phyloP scores from a whole-genome alignment of 371 early-diverging fungal genomes.

The Rhizopus arrhizus region DNA sequence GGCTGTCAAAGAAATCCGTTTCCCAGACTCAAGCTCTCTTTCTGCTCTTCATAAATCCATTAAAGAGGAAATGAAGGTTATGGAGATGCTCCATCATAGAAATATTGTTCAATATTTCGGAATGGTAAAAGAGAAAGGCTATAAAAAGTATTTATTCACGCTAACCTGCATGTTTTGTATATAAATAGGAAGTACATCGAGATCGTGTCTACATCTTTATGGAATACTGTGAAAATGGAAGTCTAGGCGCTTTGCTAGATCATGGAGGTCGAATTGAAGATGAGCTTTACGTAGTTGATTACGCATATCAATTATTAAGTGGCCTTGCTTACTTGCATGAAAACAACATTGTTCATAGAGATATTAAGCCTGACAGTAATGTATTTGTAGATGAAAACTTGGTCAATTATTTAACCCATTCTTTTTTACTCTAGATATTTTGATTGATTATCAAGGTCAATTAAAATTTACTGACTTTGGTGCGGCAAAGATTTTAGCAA shows the following conservation, averaged over 20 bases:
- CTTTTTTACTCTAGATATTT: constrained; percentile 55
- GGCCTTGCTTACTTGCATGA: constrained; percentile 91
- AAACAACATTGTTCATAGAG: constrained; percentile 88
- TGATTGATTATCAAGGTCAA: constrained; percentile 77
- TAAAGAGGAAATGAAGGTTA: constrained; percentile 88
- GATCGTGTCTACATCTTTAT: constrained; percentile 92
- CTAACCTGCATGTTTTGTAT: neutral
- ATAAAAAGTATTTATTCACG: neutral
- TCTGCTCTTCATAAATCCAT: constrained; percentile 73
- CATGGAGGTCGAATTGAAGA: constrained; percentile 81
- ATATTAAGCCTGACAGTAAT: constrained; percentile 88
- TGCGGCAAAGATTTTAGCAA: constrained; percentile 83
- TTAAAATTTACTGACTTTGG: constrained; percentile 92
- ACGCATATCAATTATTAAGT: constrained; percentile 83
- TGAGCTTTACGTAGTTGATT: constrained; percentile 72
- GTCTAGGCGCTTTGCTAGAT: constrained; percentile 74
- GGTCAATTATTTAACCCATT: constrained; percentile 1
- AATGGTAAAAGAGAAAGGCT: constrained; percentile 46
- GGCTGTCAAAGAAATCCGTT: constrained; percentile 93
- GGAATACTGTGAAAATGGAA: constrained; percentile 91
- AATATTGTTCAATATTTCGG: constrained; percentile 91
- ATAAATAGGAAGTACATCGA: constrained; percentile 78
- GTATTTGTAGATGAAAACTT: constrained; percentile 7
- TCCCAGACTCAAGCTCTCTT: constrained; percentile 75
- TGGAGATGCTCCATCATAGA: constrained; percentile 87